A percentile compares a stretch with the other conserved stretches of the same genome.
phyloP scores from a whole-genome alignment of 306 rosid genomes.

The Cajanus cajan region DNA sequence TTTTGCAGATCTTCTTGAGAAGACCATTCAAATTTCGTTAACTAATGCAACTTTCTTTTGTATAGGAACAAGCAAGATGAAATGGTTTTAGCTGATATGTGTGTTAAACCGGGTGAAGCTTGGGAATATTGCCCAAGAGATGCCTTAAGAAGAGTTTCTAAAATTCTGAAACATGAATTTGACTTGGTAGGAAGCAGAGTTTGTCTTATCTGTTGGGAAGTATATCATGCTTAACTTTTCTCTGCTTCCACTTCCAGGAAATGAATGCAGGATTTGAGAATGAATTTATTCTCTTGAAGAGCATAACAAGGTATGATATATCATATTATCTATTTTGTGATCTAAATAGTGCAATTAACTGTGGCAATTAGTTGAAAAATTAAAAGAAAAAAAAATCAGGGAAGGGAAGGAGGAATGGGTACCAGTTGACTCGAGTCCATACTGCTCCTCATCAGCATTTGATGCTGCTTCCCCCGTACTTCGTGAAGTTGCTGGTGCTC shows the following conservation, averaged over 20 bases:
- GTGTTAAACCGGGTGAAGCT: constrained; percentile 67
- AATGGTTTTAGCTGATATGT: constrained; percentile 84
- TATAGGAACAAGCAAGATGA: constrained; percentile 79
- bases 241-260: constrained; percentile 59
- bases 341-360: neutral
- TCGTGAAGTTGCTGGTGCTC: constrained; percentile 55
- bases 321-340: constrained; percentile 10
- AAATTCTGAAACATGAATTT: constrained; percentile 81
- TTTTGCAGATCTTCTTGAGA: neutral
- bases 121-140: constrained; percentile 97
- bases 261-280: constrained; percentile 92
- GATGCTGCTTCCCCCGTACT: constrained; percentile 74
- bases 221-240: constrained; percentile 16
- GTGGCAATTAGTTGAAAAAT: constrained; percentile 24
- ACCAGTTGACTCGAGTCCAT: constrained; percentile 69
- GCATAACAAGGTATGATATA: constrained; percentile 58
- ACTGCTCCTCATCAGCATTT: constrained; percentile 67
- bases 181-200: constrained; percentile 58
- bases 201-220: neutral
- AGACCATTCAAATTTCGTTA: neutral
- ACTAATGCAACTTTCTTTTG: constrained; percentile 25
- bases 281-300: constrained; percentile 79
- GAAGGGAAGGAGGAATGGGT: constrained; percentile 84
- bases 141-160: constrained; percentile 66
- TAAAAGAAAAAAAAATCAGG: constrained; percentile 42